Base-by-base conservation (phyloP, 148 eudicot species). In the Gaultheria prostrata region DNA sequence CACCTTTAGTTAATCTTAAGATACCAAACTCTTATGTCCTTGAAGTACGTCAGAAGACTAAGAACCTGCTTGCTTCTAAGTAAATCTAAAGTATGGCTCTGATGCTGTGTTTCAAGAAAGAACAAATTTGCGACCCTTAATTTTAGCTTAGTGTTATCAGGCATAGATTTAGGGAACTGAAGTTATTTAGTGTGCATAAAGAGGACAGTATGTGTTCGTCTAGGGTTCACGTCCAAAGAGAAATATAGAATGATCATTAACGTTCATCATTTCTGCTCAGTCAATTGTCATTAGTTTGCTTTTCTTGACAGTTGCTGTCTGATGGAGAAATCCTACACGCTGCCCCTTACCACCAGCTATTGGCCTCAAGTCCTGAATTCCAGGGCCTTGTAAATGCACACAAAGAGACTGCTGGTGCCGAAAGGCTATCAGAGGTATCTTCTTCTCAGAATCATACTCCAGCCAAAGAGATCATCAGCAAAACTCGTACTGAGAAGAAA, bases 331-430 rank as follows among this genome's bases (percentile, higher is more conserved):
- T 97, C 80, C 86, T 90, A 50, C 85, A 83, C 83, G 92, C 93
- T 50, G 96, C 91, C 57, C 82, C 96, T 8, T 93, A 97, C 67
- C 79, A 89, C 49, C 88, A 90, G 82, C 82, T 97, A 80, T 80
- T 95, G 74, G 83, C 88, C 45, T 86, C 94, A 48, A 95, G 98
- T 91, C 84, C 65, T 71, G 95, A 95, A 81, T 97, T 95, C 82
- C 84, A 86, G 79, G 90, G 92, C 53, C 92, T 97, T 48, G 97
- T 97, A 43, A 84, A 92, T 81, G 98, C 99, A 54, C 99, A 96
- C 86, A 96, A 93, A 87, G 93, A 96, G 85, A 96, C 97, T 39
- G 98, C 97, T 78, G 98, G 95, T 61, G 78, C 93, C 7, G 93
- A 92, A 70, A 86, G 89, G 73, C 82, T 88, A 57, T 82, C 88